These are phyloP conservation scores for Saksenaea vasiformis DNA, from an alignment of 371 early-diverging fungal species.

Conservation along the genomic window DNA sequence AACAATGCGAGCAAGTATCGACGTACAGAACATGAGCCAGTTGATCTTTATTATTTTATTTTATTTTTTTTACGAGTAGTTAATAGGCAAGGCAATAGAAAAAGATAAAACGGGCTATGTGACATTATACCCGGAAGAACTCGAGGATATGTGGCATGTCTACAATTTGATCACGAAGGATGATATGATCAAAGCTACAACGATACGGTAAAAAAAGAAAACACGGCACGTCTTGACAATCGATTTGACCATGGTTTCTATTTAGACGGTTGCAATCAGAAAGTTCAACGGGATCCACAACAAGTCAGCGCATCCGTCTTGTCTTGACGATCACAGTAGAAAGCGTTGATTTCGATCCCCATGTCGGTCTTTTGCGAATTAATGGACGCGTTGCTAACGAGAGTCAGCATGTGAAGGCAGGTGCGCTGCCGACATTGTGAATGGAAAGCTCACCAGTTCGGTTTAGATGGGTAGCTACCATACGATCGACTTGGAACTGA, in stretches of 20 bases:
- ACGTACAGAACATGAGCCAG: background rate
- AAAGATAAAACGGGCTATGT: slow-evolving; percentile 67
- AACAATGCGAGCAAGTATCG: background rate
- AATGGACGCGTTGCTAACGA: slow-evolving; percentile 87
- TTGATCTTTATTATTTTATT: background rate
- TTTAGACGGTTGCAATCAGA: slow-evolving; percentile 81
- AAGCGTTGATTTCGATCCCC: slow-evolving; percentile 86
- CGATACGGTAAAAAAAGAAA: slow-evolving; percentile 68
- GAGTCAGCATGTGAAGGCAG: slow-evolving; percentile 88
- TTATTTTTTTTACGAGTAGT: slow-evolving; percentile 19
- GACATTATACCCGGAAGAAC: slow-evolving; percentile 82
- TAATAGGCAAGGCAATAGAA: slow-evolving; percentile 62
- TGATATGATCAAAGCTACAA: slow-evolving; percentile 85
- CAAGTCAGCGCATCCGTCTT: slow-evolving; percentile 82
- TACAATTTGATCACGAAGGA: slow-evolving; percentile 91
- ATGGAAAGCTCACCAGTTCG: background rate
- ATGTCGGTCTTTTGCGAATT: slow-evolving; percentile 82
- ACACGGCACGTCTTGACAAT: background rate
- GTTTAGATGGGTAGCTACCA: slow-evolving; percentile 90
- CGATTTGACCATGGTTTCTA: background rate
- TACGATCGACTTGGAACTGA: slow-evolving; percentile 92
- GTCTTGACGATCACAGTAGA: slow-evolving; percentile 87
- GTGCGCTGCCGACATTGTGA: background rate
- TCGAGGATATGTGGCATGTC: slow-evolving; percentile 98
- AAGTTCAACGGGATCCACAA: slow-evolving; percentile 85